Base-by-base conservation (phyloP, 305 asterid species). In the Fraxinus sp. region DNA sequence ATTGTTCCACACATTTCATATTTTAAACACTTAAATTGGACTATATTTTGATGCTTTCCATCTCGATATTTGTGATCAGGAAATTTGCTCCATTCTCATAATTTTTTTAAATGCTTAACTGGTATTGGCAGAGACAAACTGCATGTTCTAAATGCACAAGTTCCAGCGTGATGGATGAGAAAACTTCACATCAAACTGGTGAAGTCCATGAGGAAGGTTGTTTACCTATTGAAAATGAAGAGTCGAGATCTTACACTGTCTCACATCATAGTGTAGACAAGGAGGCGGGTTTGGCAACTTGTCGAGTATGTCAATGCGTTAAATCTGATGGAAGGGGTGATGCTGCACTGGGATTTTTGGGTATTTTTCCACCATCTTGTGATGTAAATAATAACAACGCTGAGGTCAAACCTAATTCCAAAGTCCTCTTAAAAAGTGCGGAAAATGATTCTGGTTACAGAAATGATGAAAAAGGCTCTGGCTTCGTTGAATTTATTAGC, bases 251-350 rank as follows among this genome's bases (percentile, higher is more conserved):
- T 68, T 84, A 79, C 49, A 86, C 89, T 74, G 80, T 80, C 44
- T 86, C 95, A 41, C 79, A 87, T 76, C 83, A 77, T 76, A 84
- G 91, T 85, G 74, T 82, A 81, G 93, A 89, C 86, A 86, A 85
- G 79, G 98, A 93, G 73, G 82, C 85, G 74, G 91, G 92, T 74
- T 57, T 83, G 33, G 78, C 84, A 30, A 85, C 95, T 77, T 94
- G 98, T 90, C 90, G 98, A 77, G 98, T 94, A 85, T 94, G 98
- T 86, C 98, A 94, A 22, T 94, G 98, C 68, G 78, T 78, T 66
- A 97, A 93, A 84, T 88, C 96, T 75, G 97, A 95, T 84, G 90
- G 92, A 89, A 90, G 86, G 89, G 98, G 98, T 46, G 90, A 88
- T 85, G 79, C 84, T 66, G 97, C 96, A 26, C 88, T 93, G 78